These are phyloP conservation scores for Chalciporus sp. DNA, from an alignment of 1,284 basidiomycete species.

Conservation along the genomic window DNA sequence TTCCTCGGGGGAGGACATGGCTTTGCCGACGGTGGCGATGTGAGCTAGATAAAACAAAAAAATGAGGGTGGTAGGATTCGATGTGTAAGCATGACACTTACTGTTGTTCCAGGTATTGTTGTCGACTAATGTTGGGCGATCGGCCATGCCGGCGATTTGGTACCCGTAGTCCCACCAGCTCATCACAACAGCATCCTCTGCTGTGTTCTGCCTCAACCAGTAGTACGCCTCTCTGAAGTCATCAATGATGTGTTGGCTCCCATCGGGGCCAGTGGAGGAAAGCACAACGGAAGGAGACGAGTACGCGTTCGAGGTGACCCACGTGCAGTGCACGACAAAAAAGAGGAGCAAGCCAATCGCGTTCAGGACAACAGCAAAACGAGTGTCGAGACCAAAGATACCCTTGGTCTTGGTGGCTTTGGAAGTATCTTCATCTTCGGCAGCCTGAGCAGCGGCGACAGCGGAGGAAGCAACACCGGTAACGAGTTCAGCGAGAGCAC, in stretches of 20 bases:
- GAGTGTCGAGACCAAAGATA: constrained; percentile 85
- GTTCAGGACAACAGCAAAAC: constrained; percentile 76
- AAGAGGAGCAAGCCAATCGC: constrained; percentile 81
- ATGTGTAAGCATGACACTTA: constrained; percentile 41
- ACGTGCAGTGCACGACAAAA: constrained; percentile 97
- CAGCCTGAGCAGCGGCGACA: constrained; percentile 26
- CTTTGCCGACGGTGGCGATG: constrained; percentile 96
- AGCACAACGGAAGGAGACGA: constrained; percentile 98
- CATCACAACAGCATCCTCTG: constrained; percentile 92
- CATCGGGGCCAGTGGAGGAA: constrained; percentile 80
- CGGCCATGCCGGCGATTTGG: constrained; percentile 99
- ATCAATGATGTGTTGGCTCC: constrained; percentile 94
- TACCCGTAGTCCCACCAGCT: constrained; percentile 99
- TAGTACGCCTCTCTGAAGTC: constrained; percentile 99
- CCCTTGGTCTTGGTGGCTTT: constrained; percentile 47
- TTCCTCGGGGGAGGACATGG: constrained; percentile 94
- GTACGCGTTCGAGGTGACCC: constrained; percentile 94
- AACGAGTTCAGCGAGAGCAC: constrained; percentile 44
- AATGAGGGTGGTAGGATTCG: constrained; percentile 1
- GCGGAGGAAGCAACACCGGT: constrained; percentile 43
- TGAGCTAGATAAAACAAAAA: constrained; percentile 58
- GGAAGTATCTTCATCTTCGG: constrained; percentile 19
- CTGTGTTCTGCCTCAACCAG: constrained; percentile 97
- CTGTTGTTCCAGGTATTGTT: constrained; percentile 99
- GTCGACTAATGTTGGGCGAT: constrained; percentile 95